phyloP scores from a whole-genome alignment of 495 filamentous ascomycete genomes.

The Evernia prunastri region DNA sequence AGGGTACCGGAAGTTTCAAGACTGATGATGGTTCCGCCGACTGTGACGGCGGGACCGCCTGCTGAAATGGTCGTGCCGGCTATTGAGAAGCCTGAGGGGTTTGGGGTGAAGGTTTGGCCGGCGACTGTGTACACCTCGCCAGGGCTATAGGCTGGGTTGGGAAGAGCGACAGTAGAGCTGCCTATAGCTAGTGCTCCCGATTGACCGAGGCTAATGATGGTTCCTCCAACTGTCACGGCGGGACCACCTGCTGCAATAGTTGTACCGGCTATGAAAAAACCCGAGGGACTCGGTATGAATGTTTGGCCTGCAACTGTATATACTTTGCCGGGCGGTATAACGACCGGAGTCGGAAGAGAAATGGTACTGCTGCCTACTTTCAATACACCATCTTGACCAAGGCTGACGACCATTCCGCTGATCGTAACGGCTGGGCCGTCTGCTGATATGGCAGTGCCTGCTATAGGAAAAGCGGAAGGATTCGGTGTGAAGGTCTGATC shows the following conservation, averaged over 20 bases:
- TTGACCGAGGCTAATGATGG: too few species aligned
- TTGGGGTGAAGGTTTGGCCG: constrained; percentile 12
- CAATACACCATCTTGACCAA: background rate
- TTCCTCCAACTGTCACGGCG: too few species aligned
- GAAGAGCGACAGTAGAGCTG: too few species aligned
- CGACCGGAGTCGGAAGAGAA: background rate
- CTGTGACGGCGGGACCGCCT: constrained; percentile 14
- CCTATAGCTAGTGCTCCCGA: too few species aligned
- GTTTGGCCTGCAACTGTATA: background rate
- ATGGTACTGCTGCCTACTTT: background rate
- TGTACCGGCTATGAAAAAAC: too few species aligned
- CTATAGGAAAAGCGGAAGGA: background rate
- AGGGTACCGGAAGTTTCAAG: constrained; percentile 4
- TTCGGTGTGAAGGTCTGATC: constrained; percentile 1
- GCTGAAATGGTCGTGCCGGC: constrained; percentile 15
- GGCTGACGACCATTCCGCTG: constrained; percentile 4
- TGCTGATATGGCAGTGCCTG: constrained; percentile 10
- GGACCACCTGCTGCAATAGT: too few species aligned
- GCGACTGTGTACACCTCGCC: constrained; percentile 7
- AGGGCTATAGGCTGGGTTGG: too few species aligned
- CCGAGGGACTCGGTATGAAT: background rate
- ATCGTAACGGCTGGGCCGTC: constrained; percentile 7
- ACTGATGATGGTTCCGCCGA: constrained; percentile 13
- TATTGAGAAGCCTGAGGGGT: constrained; percentile 13
- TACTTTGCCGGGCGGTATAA: background rate